Evolutionary conservation across 192 early-diverging fungal genomes (phyloP), one percentile per base, ranked within the genome.

Genomic region (Podila epigama): DNA sequence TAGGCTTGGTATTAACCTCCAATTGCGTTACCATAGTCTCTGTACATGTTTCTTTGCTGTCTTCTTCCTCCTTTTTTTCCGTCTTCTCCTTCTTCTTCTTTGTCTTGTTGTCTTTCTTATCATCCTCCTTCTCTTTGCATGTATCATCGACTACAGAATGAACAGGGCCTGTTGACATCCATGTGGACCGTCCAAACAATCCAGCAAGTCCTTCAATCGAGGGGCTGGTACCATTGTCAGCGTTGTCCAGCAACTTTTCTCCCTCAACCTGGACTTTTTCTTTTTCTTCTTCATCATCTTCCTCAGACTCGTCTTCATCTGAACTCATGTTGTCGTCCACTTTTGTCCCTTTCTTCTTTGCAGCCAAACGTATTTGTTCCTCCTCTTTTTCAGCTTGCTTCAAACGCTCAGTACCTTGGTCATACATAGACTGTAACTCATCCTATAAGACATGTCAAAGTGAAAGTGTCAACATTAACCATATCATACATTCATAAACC

Each of bases 351-450:
- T n/a, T 15, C 5, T n/a, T 34, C n/a, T 27, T 9, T 51, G 2
- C 18, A 16, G 44, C 27, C 22, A n/a, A 16, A 16, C 36, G 33
- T 25, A 22, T 25, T 42, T 41, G 18, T 35, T 51, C 15, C 13
- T 63, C 60, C 29, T 67, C 15, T 35, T 58, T 60, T 35, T 58
- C 42, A 13, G 58, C 41, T 18, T 40, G n/a, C 32, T 63, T 63
- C 9, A 77, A 53, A 28, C 60, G 35, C 29, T 7, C 31, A 52
- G 62, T 60, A 13, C 73, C 73, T 5, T 34, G 41, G 31, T 77
- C 73, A 20, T 77, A 77, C 73, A 77, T 63, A 1, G n/a, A n/a
- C 13, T 77, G 73, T 7, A 77, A 60, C 39, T 77, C 73, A 8
- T 50, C 42, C 73, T 77, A 60, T 27, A 48, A 4, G 61, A 39